Base-by-base conservation (phyloP, 495 filamentous ascomycete species). In the Penicillium salamii region DNA sequence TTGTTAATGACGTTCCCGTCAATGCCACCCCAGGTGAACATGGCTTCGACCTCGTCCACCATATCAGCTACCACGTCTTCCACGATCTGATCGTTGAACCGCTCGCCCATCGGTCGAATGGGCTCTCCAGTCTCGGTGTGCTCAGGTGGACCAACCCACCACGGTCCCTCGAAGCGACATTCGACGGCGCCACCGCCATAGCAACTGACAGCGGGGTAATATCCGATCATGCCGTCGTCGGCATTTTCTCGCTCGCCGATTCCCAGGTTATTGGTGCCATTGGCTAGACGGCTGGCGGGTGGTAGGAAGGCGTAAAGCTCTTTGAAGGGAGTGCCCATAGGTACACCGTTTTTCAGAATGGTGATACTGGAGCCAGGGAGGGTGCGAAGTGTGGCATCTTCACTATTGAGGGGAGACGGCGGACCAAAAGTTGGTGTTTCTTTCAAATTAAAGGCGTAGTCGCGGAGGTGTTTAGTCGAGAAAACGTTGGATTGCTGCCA, bases 401-500 rank as follows among this genome's bases (percentile, higher is more conserved):
- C 80, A 52, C 89, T 88, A 52, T 90, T 89, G 60, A 48, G 75
- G 56, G 58, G 78, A 62, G 59, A 83, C 57, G 38, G 88, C 70
- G 20, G 86, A 70, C 70, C 73, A 38, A 70, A 74, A 7, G 69
- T 71, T 4, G 69, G 71, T 0, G 70, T 74, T 42, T 75, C 72
- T 50, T 74, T 76, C 17, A 75, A 61, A 32, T 77, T 75, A 49
- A 73, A 77, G 6, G 71, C 72, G 39, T 75, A 75, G 46, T 92
- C 86, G 53, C 96, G 92, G 17, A 97, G 81, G 37, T 93, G 87
- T 68, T 97, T 97, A 2, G 86, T 86, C 2, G 87, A 70, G 53
- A 88, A 86, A 62, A 96, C 92, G 59, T 97, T 95, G 50, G 91
- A 91, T 61, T 91, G 87, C 65, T 98, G 95, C 70, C 96, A 96